Conservation (phyloP, 2,329 filamentous ascomycete species). For the Apiospora pterosperma region DNA sequence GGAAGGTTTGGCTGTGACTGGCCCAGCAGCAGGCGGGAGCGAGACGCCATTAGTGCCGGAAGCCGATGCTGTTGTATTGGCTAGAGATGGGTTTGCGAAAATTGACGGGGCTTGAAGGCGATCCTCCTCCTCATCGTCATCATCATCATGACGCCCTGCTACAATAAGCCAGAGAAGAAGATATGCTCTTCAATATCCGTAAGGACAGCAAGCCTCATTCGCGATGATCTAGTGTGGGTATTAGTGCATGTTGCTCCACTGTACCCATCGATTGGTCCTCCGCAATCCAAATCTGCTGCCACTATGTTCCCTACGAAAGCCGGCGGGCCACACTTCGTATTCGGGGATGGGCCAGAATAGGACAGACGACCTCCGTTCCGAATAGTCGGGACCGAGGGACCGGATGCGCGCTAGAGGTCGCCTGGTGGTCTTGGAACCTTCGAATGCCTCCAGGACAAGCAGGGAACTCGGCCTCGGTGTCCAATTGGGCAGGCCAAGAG, state of each 20-base stretch:
- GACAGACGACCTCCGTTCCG: neutral
- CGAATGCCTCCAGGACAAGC: neutral
- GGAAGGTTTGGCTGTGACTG: slow-evolving; percentile 32
- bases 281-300: neutral
- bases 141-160: neutral
- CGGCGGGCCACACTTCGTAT: neutral
- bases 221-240: neutral
- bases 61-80: slow-evolving; percentile 43
- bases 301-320: neutral
- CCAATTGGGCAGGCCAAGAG: neutral
- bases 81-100: slow-evolving; percentile 54
- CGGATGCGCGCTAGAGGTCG: neutral
- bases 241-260: neutral
- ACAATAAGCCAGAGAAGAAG: neutral
- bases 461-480: neutral
- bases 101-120: slow-evolving; percentile 23
- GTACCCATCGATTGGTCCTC: neutral
- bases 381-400: neutral
- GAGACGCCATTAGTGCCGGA: slow-evolving; percentile 50
- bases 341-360: neutral
- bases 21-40: slow-evolving; percentile 33
- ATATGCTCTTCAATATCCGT: neutral
- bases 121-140: neutral
- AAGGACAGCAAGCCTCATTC: neutral
- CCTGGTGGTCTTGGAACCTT: neutral